These are phyloP conservation scores for Nitzschia sp. DNA, from an alignment of 108 stramenopile genomes.

Conservation along the genomic window DNA sequence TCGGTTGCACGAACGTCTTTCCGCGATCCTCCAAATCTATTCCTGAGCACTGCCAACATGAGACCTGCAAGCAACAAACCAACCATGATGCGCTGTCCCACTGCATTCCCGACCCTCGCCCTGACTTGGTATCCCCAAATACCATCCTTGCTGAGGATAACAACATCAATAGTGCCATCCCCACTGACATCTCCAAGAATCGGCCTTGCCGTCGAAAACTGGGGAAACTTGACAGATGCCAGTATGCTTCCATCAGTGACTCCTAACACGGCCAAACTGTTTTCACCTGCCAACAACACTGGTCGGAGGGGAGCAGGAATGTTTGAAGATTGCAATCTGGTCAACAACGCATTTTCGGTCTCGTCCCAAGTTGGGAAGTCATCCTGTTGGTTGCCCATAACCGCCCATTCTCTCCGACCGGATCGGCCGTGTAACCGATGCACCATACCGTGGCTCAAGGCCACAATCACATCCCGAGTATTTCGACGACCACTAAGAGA, in stretches of 20 bases:
- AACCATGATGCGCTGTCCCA: constrained; percentile 56
- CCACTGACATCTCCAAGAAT: constrained; percentile 74
- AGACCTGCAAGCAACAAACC: constrained; percentile 63
- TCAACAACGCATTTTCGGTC: constrained; percentile 39
- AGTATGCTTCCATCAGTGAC: constrained; percentile 58
- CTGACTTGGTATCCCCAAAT: constrained; percentile 81
- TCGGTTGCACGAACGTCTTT: constrained; percentile 66
- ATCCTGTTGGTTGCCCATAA: constrained; percentile 38
- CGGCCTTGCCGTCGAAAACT: constrained; percentile 53
- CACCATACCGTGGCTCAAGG: constrained; percentile 71
- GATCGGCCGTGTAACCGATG: constrained; percentile 56
- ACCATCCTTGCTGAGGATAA: constrained; percentile 65
- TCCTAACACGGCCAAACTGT: constrained; percentile 61
- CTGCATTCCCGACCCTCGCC: constrained; percentile 50
- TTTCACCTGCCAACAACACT: constrained; percentile 73
- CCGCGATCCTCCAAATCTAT: constrained; percentile 51
- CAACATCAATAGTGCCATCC: constrained; percentile 80
- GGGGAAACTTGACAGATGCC: constrained; percentile 63
- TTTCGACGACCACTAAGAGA: constrained; percentile 56
- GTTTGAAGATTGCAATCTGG: constrained; percentile 39
- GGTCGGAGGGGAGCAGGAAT: constrained; percentile 59
- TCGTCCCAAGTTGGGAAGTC: constrained; percentile 61
- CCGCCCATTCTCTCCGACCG: constrained; percentile 52
- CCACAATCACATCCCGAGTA: constrained; percentile 66
- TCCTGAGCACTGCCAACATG: constrained; percentile 61